Percentiles rank a stretch among this genome's conserved stretches.
phyloP scores from a whole-genome alignment of 2,329 filamentous ascomycete species.

The Tricladium varicosporioides region DNA sequence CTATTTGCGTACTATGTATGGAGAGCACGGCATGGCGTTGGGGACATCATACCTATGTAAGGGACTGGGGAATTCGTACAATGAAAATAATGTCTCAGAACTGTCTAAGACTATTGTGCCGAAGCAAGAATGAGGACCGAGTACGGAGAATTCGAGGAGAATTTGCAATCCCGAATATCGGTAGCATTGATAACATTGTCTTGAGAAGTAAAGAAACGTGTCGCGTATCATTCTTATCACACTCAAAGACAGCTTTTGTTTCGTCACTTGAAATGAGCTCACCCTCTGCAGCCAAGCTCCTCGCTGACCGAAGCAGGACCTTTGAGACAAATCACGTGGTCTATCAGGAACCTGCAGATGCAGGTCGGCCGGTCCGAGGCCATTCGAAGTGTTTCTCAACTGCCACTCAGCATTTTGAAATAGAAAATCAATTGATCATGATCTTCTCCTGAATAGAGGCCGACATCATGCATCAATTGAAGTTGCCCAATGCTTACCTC shows the following conservation, averaged over 20 bases:
- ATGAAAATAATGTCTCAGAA: background rate
- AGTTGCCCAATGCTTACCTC: background rate
- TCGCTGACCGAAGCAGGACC: background rate
- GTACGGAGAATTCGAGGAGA: too few species aligned
- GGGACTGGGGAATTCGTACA: background rate
- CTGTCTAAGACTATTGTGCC: background rate
- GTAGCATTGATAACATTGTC: too few species aligned
- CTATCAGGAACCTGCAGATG: background rate
- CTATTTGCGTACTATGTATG: background rate
- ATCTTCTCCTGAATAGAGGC: background rate
- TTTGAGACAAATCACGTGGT: background rate
- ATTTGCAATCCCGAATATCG: too few species aligned
- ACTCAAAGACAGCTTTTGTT: too few species aligned
- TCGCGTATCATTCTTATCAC: too few species aligned
- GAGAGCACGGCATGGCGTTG: background rate
- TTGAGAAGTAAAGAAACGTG: too few species aligned
- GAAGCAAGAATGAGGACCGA: too few species aligned
- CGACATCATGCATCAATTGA: background rate
- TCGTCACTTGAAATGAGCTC: too few species aligned
- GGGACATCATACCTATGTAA: background rate
- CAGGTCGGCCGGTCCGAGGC: background rate
- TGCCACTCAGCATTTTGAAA: background rate
- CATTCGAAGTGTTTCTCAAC: background rate
- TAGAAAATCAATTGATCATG: background rate
- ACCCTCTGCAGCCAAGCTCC: too few species aligned